Percentiles rank a stretch among this genome's conserved stretches.
Conservation (phyloP, 2,329 filamentous ascomycete genomes). For the Penicillium expansum region DNA sequence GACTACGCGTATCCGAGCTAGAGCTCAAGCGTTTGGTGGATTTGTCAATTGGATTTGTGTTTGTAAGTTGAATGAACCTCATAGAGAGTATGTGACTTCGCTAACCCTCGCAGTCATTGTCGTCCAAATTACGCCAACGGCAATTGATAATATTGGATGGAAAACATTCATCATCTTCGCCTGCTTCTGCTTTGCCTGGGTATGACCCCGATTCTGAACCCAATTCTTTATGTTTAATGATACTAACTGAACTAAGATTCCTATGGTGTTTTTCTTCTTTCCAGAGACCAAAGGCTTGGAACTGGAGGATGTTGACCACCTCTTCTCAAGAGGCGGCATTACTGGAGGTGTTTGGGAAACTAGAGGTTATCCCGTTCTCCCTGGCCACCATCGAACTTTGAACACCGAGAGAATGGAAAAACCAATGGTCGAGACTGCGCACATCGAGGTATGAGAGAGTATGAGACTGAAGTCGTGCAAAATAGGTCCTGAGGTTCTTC, state of each 20-base stretch:
- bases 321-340: slow-evolving; percentile 40
- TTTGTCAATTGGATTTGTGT: slow-evolving; percentile 40
- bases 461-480: neutral
- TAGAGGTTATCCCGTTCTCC: slow-evolving; percentile 16
- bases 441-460: slow-evolving; percentile 5
- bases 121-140: slow-evolving; percentile 14
- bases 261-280: slow-evolving; percentile 62
- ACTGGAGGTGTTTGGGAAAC: slow-evolving; percentile 38
- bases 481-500: neutral
- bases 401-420: slow-evolving; percentile 18
- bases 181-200: slow-evolving; percentile 24
- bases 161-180: slow-evolving; percentile 33
- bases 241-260: slow-evolving; percentile 32
- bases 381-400: slow-evolving; percentile 18
- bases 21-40: slow-evolving; percentile 42
- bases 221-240: neutral
- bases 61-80: slow-evolving; percentile 28
- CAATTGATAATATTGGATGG: slow-evolving; percentile 33
- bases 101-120: slow-evolving; percentile 15
- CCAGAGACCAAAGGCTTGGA: slow-evolving; percentile 64
- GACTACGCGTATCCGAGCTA: slow-evolving; percentile 42
- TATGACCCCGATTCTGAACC: neutral
- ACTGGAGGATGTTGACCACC: slow-evolving; percentile 60
- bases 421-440: neutral
- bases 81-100: slow-evolving; percentile 13